Evolutionary conservation across 306 rosid species (phyloP).

Genomic region (Gastrolobium bilobum): DNA sequence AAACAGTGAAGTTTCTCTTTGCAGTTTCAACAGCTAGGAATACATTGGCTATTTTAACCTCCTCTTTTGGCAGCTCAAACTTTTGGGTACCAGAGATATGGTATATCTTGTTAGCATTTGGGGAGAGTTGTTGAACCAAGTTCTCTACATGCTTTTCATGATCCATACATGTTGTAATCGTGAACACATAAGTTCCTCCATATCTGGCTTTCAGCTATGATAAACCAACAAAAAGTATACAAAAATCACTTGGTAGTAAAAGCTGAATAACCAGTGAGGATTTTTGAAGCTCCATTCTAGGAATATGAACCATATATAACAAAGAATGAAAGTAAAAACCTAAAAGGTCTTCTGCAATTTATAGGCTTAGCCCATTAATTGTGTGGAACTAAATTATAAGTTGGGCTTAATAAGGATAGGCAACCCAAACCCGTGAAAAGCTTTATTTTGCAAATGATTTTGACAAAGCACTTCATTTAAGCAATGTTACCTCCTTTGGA

Average conservation of each 20-base stretch:
- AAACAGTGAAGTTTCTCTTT: constrained; percentile 77
- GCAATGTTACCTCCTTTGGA: constrained; percentile 77
- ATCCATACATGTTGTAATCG: constrained; percentile 84
- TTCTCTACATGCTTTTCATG: constrained; percentile 79
- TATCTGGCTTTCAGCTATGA: constrained; percentile 87
- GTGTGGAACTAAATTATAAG: neutral
- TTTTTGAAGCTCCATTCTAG: neutral
- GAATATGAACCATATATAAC: neutral
- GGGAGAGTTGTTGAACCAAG: constrained; percentile 68
- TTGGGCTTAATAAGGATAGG: neutral
- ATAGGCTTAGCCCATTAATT: neutral
- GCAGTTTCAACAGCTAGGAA: constrained; percentile 83
- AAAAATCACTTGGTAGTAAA: neutral
- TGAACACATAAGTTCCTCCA: constrained; percentile 89
- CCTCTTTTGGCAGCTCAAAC: constrained; percentile 85
- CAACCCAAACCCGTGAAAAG: neutral
- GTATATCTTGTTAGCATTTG: constrained; percentile 78
- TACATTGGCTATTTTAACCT: constrained; percentile 75
- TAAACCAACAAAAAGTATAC: constrained; percentile 13
- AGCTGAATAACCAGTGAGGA: constrained; percentile 14
- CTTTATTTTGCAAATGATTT: constrained; percentile 4
- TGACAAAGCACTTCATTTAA: neutral
- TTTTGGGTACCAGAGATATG: constrained; percentile 94
- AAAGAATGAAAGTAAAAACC: neutral
- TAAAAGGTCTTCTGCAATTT: neutral